Base-by-base conservation (phyloP, 495 filamentous ascomycete species). In the Aspergillus steynii region DNA sequence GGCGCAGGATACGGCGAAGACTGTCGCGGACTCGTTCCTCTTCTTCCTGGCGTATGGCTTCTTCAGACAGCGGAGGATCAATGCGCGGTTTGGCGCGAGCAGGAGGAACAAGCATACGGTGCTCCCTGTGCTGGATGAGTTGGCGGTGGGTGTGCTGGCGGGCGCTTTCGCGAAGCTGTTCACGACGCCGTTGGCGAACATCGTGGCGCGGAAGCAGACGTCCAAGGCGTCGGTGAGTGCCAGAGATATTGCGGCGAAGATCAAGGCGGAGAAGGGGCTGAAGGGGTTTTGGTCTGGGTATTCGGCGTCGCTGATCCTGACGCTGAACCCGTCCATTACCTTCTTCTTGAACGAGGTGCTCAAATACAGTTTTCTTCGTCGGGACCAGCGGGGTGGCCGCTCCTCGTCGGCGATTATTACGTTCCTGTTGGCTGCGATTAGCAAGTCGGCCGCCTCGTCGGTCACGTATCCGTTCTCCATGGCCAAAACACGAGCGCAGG, bases 261-360 rank as follows among this genome's bases (percentile, higher is more conserved):
- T 97, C 53, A 73, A 77, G 10, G 59, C 73, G 1, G 90, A 95
- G 68, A 89, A 90, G 66, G 94, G 93, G 0, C 55, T 94, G 7
- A 66, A 69, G 26, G 93, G 93, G 0, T 90, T 96, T 64, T 97
- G 94, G 93, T 90, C 92, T 0, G 94, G 94, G 3, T 97, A 97
- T 73, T 89, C 89, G 12, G 92, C 92, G 0, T 85, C 83, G 29
- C 71, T 95, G 54, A 80, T 96, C 53, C 72, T 97, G 34, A 93
- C 93, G 1, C 77, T 97, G 1, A 97, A 97, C 67, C 93, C 93
- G 8, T 87, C 87, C 53, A 78, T 96, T 58, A 97, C 94, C 0
- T 93, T 96, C 67, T 87, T 94, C 65, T 77, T 96, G 20, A 90
- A 96, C 64, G 87, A 89, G 63, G 66, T 85, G 7, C 74, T 94